Evolutionary conservation across 176 grass and related monocot genomes (phyloP).

Genomic region (Avena sativa): DNA sequence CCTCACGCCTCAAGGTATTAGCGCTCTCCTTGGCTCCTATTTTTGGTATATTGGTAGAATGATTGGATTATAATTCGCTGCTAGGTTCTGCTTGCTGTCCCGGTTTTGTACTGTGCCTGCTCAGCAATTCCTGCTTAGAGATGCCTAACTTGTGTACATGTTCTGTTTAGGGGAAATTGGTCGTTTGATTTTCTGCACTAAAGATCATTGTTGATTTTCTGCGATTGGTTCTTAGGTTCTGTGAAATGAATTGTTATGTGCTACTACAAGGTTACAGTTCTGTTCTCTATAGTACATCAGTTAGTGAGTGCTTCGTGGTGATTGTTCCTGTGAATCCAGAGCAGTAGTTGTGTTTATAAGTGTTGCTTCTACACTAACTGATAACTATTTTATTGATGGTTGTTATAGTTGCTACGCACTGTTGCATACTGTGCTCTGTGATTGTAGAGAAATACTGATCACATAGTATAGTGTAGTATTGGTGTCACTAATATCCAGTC

Average conservation of each 20-base stretch:
- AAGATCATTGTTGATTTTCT: neutral
- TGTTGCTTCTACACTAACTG: neutral
- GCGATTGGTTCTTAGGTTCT: neutral
- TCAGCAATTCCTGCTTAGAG: neutral
- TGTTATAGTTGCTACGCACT: neutral
- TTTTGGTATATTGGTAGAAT: neutral
- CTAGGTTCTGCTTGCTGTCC: constrained; percentile 5
- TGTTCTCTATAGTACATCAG: neutral
- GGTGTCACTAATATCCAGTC: neutral
- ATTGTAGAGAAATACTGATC: neutral
- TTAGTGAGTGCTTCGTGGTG: neutral
- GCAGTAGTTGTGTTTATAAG: neutral
- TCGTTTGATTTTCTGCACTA: neutral
- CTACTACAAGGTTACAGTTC: neutral
- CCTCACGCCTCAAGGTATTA: constrained; percentile 73
- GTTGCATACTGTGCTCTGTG: neutral
- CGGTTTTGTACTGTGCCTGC: neutral
- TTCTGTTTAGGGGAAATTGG: neutral
- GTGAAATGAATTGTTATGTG: neutral
- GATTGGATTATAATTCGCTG: neutral
- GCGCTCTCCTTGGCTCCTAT: neutral
- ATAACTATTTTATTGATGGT: neutral
- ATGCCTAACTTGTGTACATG: neutral
- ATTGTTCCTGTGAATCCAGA: neutral
- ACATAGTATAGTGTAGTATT: neutral